Percentiles rank a stretch among this genome's conserved stretches.
Evolutionary conservation across 164 flowering plant genomes (phyloP).

Genomic region (Hamamelis virginiana): DNA sequence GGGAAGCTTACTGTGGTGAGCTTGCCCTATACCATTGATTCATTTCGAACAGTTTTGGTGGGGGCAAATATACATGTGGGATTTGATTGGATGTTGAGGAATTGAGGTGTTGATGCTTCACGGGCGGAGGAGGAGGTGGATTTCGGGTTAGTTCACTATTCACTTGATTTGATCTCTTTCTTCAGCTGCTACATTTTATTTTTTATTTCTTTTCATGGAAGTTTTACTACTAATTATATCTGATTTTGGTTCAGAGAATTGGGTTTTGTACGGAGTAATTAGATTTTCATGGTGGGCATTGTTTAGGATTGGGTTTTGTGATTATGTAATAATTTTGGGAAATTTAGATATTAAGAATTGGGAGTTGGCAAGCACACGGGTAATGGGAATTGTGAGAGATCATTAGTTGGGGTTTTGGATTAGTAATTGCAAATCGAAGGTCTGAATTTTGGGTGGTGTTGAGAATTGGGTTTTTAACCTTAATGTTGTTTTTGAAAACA

Average conservation of each 20-base stretch:
- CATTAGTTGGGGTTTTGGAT: not conserved
- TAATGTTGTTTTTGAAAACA: not conserved
- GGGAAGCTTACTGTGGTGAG: constrained; percentile 9
- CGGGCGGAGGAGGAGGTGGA: constrained; percentile 13
- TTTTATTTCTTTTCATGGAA: not conserved
- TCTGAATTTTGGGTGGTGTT: not conserved
- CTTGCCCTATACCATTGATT: not conserved
- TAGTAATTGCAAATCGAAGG: not conserved
- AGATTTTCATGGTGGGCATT: not conserved
- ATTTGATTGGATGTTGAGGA: constrained; percentile 14
- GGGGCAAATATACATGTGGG: not conserved
- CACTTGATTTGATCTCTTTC: not conserved
- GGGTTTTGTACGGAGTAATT: not conserved
- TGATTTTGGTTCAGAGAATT: not conserved
- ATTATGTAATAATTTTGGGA: not conserved
- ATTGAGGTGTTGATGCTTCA: constrained; percentile 19
- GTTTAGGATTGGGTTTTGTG: not conserved
- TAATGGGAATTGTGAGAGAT: not conserved
- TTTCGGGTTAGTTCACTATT: constrained; percentile 3
- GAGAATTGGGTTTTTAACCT: not conserved
- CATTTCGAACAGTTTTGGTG: not conserved
- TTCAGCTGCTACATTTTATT: not conserved
- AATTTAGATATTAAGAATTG: not conserved
- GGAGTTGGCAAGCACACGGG: not conserved
- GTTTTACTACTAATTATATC: not conserved